Evolutionary conservation across 2,329 filamentous ascomycete genomes (phyloP).

Genomic region (Magnaporthiopsis poae): DNA sequence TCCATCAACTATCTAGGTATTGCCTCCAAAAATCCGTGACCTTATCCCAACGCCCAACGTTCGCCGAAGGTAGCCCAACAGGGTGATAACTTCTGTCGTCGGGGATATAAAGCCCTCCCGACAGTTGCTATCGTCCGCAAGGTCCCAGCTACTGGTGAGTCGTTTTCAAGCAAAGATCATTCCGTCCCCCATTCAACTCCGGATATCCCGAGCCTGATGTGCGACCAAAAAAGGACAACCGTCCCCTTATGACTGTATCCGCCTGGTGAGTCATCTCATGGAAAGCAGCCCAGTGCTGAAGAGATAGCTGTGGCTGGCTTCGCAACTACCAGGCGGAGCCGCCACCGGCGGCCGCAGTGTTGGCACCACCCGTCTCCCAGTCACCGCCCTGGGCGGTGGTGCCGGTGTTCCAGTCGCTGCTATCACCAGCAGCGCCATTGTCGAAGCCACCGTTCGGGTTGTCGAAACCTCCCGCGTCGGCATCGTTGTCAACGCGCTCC

Average conservation of each 20-base stretch:
- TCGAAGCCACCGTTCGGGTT: conserved; percentile 8
- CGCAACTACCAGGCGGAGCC: conserved; percentile 1
- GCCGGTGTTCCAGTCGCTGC: conserved; percentile 3
- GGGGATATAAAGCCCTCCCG: not conserved
- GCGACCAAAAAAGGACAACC: not conserved
- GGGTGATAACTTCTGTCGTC: not conserved
- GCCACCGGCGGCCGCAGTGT: not conserved
- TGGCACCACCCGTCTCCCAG: not conserved
- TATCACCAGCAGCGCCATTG: conserved; percentile 4
- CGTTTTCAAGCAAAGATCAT: not conserved
- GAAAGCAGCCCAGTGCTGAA: not conserved
- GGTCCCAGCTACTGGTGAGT: not conserved
- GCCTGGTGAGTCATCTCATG: no score
- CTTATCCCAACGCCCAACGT: not conserved
- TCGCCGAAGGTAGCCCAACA: not conserved
- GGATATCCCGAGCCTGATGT: not conserved
- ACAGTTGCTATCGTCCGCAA: not conserved
- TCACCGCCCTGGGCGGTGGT: not conserved
- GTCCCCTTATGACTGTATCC: not conserved
- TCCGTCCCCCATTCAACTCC: not conserved
- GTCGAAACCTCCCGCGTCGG: conserved; percentile 10
- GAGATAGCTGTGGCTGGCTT: not conserved
- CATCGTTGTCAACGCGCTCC: conserved; percentile 19
- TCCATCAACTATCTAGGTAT: no score
- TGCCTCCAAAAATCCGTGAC: not conserved